Evolutionary conservation across 148 eudicot species (phyloP), one percentile per base, ranked within the genome.

Genomic region (Chenopodium album): DNA sequence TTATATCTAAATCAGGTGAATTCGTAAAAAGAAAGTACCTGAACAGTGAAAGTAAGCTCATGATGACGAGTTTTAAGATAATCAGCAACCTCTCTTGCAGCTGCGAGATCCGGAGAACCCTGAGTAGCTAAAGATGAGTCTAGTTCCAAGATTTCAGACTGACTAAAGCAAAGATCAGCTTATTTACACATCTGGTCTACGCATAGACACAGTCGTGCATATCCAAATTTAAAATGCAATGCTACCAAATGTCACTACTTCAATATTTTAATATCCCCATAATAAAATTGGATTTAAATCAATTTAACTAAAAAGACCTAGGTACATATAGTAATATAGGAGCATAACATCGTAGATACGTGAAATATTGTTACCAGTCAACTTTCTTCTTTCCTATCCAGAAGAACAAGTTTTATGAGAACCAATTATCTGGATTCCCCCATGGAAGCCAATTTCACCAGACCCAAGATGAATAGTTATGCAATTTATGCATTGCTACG

Each of bases 61-160:
- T 95, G 98, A 90, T 95, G 98, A 46, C 97, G 96, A 85, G 98
- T 95, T 68, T 87, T 84, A 81, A 95, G 93, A 84, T 93, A 93
- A 78, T 95, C 97, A 32, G 98, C 98, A 79, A 95, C 98, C 80
- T 95, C 97, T 84, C 92, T 87, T 63, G 97, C 98, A 84, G 98
- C 98, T 87, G 46, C 85, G 78, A 95, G 89, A 90, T 95, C 98
- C 59, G 98, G 98, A 87, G 98, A 95, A 87, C 98, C 97, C 98
- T 95, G 89, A 80, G 83, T 20, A 65, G 64, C 14, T 80, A 75
- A 78, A 67, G 16, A 29, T 56, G 62, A 77, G 32, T 68, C 71
- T 62, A 71, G 76, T 81, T 37, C 68, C 19, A 76, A 31, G 8
- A 84, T 23, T 28, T 52, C 75, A 60, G 32, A 59, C 76, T 46